phyloP scores from a whole-genome alignment of 1,139 yeast genomes.

The Sugiyamaella neomexicana region DNA sequence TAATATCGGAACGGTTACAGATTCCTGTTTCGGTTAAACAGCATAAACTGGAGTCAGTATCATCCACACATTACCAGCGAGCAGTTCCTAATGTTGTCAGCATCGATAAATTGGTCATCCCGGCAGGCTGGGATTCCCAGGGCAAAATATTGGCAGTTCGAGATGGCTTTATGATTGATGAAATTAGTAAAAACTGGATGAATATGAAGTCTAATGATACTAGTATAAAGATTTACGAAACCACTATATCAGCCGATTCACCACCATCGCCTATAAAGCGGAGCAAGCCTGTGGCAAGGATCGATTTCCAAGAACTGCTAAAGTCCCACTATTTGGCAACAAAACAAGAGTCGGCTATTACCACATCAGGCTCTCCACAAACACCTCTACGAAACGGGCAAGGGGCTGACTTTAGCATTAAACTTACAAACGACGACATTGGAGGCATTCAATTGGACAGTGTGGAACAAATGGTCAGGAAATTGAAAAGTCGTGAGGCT shows the following conservation, averaged over 20 bases:
- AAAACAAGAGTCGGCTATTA: conserved; percentile 19
- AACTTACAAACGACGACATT: conserved; percentile 24
- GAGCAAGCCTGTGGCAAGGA: conserved; percentile 14
- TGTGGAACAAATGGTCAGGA: conserved; percentile 34
- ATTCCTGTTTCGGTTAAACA: conserved; percentile 24
- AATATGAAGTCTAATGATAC: conserved; percentile 6
- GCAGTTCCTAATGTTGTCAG: conserved; percentile 39
- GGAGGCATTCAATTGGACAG: conserved; percentile 38
- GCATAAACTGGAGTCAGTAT: conserved; percentile 8
- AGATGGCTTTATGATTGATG: conserved; percentile 34
- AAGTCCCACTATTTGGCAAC: conserved; percentile 29
- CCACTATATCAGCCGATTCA: conserved; percentile 1
- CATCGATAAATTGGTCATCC: conserved; percentile 46
- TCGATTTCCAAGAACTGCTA: conserved; percentile 34
- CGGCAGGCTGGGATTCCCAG: conserved; percentile 45
- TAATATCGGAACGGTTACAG: conserved; percentile 32
- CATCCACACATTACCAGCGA: conserved; percentile 12
- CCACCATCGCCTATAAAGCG: not conserved
- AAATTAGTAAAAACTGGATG: conserved; percentile 24
- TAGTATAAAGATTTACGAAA: not conserved
- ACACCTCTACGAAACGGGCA: not conserved
- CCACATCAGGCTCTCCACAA: conserved; percentile 10
- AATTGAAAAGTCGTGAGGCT: conserved; percentile 32
- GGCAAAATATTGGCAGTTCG: conserved; percentile 39
- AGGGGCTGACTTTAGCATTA: conserved; percentile 1